Percentiles rank a stretch among this genome's conserved stretches.
These are phyloP conservation scores for Rhynchospora breviuscula DNA, from an alignment of 176 grass and related monocot genomes.

Conservation along the genomic window DNA sequence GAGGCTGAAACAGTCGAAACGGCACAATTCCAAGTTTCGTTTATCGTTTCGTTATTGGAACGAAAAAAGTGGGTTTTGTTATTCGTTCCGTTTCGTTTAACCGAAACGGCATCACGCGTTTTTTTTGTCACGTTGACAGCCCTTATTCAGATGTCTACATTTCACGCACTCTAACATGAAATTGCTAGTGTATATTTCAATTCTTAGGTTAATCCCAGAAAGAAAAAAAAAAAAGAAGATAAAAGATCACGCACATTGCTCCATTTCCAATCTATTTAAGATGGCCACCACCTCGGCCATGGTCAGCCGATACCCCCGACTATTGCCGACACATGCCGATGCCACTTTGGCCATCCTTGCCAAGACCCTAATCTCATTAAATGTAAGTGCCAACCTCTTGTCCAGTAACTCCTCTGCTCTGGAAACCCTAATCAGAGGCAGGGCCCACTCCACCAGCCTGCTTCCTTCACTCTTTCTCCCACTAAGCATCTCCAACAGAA, in stretches of 20 bases:
- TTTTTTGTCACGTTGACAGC: too few relatives aligned
- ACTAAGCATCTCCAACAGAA: constrained; percentile 56
- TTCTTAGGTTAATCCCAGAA: neutral
- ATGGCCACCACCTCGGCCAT: constrained; percentile 54
- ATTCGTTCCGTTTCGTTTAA: too few relatives aligned
- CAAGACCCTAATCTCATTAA: constrained; percentile 33
- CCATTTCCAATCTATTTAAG: constrained; percentile 55
- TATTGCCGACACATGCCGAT: constrained; percentile 58
- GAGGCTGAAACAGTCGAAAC: too few relatives aligned
- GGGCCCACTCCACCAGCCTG: constrained; percentile 44
- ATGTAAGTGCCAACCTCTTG: constrained; percentile 22
- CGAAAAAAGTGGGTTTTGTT: too few relatives aligned
- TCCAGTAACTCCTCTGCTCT: constrained; percentile 38
- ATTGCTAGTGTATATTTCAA: too few relatives aligned
- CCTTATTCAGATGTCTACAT: too few relatives aligned
- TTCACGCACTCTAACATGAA: too few relatives aligned
- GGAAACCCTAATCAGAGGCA: constrained; percentile 35
- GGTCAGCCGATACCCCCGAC: constrained; percentile 32
- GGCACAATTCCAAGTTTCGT: too few relatives aligned
- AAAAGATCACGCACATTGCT: neutral
- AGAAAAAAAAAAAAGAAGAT: constrained; percentile 3
- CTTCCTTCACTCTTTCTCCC: constrained; percentile 42
- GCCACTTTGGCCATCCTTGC: constrained; percentile 50
- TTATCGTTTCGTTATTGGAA: too few relatives aligned
- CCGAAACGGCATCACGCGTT: too few relatives aligned